Base-by-base conservation (phyloP, 129 eudicot genomes). In the Centrapalus pauciflorus region DNA sequence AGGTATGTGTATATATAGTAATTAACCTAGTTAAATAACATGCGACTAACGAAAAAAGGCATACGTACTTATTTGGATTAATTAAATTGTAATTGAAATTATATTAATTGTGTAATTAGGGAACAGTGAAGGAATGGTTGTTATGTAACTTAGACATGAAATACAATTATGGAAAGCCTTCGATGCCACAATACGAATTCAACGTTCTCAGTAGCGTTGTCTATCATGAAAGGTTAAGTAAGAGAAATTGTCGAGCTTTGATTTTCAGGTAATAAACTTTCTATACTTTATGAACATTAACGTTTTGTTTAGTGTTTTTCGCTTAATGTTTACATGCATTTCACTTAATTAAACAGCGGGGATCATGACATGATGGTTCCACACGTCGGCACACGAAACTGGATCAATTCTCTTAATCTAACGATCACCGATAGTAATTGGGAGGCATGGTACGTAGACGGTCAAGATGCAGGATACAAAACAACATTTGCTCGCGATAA, bases 321-420 rank as follows among this genome's bases (percentile, higher is more conserved):
- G 48, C 0, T 38, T 60, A 16, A 11, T 38, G 2, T 34, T 23
- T 40, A 41, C 0, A 12, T 40, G 24, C 52, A 45, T 16, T 19
- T 45, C 6, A 2, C 1, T 14, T 45, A 45, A 14, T 71, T 14
- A 6, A 55, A 55, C 20, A 77, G 81, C 10, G 81, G 81, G n/a
- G 80, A 75, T 66, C 77, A 72, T 34, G 77, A 72, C 50, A 32
- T 72, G 63, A 12, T 13, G 30, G 70, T 72, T 29, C 77, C 77
- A 41, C 66, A 72, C 17, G 21, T 61, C 2, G 69, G 69, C 11
- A 72, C 80, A 0, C 34, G 30, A 27, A 49, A 29, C 0, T 75
- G 80, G 80, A 75, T 75, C 10, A 35, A 49, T 11, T 55, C 61
- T 55, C 74, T 75, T 33, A 67, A 58, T 13, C 14, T 66, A 25